Conservation (phyloP, 768 basidiomycete species). For the Porpolomopsis calyptriformis region DNA sequence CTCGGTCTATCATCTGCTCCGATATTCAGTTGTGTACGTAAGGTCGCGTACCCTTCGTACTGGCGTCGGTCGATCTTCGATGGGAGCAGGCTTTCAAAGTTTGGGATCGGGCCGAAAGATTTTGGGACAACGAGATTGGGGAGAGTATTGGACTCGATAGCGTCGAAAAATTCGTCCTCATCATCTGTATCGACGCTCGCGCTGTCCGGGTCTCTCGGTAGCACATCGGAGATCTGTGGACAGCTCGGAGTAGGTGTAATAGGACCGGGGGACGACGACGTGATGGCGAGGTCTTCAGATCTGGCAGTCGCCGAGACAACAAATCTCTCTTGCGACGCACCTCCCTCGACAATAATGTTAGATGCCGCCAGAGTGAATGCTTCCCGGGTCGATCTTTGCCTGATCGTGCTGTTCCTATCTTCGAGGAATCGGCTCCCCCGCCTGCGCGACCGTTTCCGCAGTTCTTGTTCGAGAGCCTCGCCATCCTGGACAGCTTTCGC, state of each 20-base stretch:
- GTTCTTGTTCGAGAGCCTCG: constrained; percentile 70
- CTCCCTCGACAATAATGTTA: too few species aligned
- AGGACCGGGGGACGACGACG: too few species aligned
- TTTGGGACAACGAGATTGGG: constrained; percentile 67
- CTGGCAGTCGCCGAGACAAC: too few species aligned
- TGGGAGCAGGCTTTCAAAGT: constrained; percentile 17
- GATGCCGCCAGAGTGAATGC: too few species aligned
- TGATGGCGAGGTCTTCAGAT: too few species aligned
- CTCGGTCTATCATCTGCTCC: constrained; percentile 68
- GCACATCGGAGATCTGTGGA: not conserved
- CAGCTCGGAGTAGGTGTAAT: not conserved
- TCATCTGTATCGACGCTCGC: constrained; percentile 54
- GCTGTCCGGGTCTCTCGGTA: constrained; percentile 8
- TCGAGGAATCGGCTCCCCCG: constrained; percentile 51
- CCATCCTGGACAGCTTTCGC: constrained; percentile 79
- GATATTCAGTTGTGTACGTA: constrained; percentile 53
- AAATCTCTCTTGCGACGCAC: too few species aligned
- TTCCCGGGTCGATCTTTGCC: not conserved
- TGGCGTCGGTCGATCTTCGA: constrained; percentile 22
- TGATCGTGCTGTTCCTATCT: constrained; percentile 10
- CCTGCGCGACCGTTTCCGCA: constrained; percentile 48
- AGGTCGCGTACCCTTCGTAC: constrained; percentile 58
- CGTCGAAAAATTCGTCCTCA: constrained; percentile 96
- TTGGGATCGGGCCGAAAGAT: constrained; percentile 37
- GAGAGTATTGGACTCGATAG: constrained; percentile 74